These are phyloP conservation scores for Yamadazyma triangularis DNA, from an alignment of 1,139 yeast genomes.

Conservation along the genomic window DNA sequence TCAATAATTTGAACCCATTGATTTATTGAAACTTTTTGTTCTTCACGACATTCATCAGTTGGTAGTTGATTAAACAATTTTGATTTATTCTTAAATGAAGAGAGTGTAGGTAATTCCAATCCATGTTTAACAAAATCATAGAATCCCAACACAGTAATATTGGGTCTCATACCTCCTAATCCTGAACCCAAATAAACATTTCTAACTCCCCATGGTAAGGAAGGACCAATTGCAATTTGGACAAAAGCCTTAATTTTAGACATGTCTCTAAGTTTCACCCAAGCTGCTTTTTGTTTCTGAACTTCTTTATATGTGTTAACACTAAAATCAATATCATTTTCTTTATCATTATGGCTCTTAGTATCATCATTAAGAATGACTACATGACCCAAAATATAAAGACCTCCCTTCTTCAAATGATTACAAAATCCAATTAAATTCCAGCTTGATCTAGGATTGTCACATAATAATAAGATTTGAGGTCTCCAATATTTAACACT, in stretches of 20 bases:
- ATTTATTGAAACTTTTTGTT: slow-evolving; percentile 60
- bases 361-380: slow-evolving; percentile 54
- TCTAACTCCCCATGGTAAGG: slow-evolving; percentile 93
- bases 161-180: slow-evolving; percentile 95
- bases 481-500: slow-evolving; percentile 98
- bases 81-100: slow-evolving; percentile 14
- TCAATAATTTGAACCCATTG: slow-evolving; percentile 94
- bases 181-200: slow-evolving; percentile 91
- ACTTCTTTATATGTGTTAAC: slow-evolving; percentile 54
- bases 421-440: slow-evolving; percentile 90
- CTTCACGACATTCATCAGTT: slow-evolving; percentile 75
- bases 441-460: slow-evolving; percentile 90
- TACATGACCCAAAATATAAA: slow-evolving; percentile 90
- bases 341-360: slow-evolving; percentile 9
- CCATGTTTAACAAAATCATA: slow-evolving; percentile 57
- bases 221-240: slow-evolving; percentile 84
- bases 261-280: slow-evolving; percentile 77
- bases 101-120: slow-evolving; percentile 21
- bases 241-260: slow-evolving; percentile 86
- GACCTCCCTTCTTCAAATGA: slow-evolving; percentile 89
- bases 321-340: slow-evolving; percentile 22
- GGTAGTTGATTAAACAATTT: slow-evolving; percentile 45
- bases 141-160: slow-evolving; percentile 86
- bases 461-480: slow-evolving; percentile 80
- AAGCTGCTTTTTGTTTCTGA: slow-evolving; percentile 68